Conservation (phyloP, 225 moss, liverwort and hornwort species). For the Bryoerythrophyllum caledonicum region DNA sequence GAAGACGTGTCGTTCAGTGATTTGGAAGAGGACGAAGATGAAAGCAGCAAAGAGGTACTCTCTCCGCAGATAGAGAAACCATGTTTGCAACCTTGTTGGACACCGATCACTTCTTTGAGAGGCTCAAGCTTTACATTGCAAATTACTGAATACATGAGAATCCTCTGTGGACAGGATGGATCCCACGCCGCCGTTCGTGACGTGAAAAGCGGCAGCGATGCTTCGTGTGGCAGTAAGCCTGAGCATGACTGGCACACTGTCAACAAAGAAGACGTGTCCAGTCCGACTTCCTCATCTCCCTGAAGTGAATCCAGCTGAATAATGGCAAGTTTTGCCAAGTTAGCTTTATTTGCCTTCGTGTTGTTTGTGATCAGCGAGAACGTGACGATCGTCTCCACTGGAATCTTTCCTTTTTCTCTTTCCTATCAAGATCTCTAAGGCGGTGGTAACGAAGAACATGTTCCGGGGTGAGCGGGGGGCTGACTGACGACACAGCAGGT, state of each 20-base stretch:
- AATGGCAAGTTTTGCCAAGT: conserved; percentile 27
- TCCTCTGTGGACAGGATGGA: conserved; percentile 44
- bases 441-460: conserved; percentile 5
- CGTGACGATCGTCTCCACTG: conserved; percentile 19
- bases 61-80: too few species aligned
- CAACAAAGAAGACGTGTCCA: conserved; percentile 79
- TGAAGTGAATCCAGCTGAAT: conserved; percentile 35
- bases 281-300: conserved; percentile 69
- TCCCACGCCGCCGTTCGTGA: conserved; percentile 27
- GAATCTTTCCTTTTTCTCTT: conserved; percentile 15
- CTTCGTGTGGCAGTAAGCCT: conserved; percentile 55
- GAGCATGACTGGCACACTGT: conserved; percentile 94
- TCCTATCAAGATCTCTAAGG: conserved; percentile 18
- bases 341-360: conserved; percentile 34
- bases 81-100: conserved; percentile 19
- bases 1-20: conserved; percentile 99
- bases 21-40: conserved; percentile 78
- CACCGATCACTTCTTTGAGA: background rate
- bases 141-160: conserved; percentile 30
- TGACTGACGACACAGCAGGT: conserved; percentile 24
- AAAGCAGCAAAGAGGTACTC: conserved; percentile 48
- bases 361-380: conserved; percentile 21
- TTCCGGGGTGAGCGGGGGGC: conserved; percentile 9
- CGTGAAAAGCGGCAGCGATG: too few species aligned
- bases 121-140: conserved; percentile 30